Percentiles rank a stretch among this genome's conserved stretches.
phyloP scores from a whole-genome alignment of 495 filamentous ascomycete species.

The Aspergillus coremiiformis region DNA sequence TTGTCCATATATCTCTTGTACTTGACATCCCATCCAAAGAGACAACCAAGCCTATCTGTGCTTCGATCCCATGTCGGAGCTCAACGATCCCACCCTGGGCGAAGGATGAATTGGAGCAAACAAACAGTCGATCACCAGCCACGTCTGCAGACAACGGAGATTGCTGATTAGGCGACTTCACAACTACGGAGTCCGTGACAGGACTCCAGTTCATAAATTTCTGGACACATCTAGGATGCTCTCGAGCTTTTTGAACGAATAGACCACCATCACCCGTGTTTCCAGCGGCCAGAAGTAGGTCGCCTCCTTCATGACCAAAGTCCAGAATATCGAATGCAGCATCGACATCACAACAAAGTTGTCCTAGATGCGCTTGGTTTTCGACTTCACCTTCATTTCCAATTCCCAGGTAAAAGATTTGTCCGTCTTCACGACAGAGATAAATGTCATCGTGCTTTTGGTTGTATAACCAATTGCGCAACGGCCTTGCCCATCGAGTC shows the following conservation, averaged over 20 bases:
- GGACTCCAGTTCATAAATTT: constrained; percentile 82
- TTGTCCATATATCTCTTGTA: constrained; percentile 41
- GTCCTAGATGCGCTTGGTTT: constrained; percentile 29
- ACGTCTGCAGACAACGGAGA: constrained; percentile 15
- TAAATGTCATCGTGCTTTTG: constrained; percentile 63
- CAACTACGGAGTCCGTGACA: constrained; percentile 58
- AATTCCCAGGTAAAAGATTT: constrained; percentile 60
- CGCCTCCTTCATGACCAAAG: constrained; percentile 49
- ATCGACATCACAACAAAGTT: constrained; percentile 39
- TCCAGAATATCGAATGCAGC: constrained; percentile 40
- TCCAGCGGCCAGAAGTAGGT: constrained; percentile 75
- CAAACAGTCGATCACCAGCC: constrained; percentile 30
- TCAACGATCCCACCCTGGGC: constrained; percentile 59
- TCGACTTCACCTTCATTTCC: constrained; percentile 39
- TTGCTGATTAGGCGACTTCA: constrained; percentile 22
- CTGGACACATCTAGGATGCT: constrained; percentile 45
- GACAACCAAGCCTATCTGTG: constrained; percentile 51
- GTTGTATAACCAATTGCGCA: constrained; percentile 51
- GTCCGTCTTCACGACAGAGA: constrained; percentile 72
- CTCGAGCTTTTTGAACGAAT: constrained; percentile 55
- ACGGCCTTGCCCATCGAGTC: constrained; percentile 65
- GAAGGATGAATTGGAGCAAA: constrained; percentile 33
- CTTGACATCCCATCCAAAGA: constrained; percentile 33
- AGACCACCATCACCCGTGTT: constrained; percentile 72
- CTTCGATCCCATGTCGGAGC: constrained; percentile 63